Conservation (phyloP, 148 eudicot species). For the Vaccinium corymbosum region DNA sequence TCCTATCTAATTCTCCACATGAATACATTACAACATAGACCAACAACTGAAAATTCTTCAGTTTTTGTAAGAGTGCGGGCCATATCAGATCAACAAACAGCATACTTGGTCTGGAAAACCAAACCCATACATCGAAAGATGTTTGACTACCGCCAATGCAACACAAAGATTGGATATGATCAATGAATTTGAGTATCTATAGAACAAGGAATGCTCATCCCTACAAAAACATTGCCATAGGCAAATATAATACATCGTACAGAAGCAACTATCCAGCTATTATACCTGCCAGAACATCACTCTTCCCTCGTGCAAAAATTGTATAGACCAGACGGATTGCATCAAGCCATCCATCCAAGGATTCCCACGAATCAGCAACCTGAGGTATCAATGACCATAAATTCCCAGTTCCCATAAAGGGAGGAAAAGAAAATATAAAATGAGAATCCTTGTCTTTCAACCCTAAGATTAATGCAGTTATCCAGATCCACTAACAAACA, state of each 20-base stretch:
- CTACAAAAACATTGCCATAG: constrained; percentile 10
- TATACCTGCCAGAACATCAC: constrained; percentile 85
- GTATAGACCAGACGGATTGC: constrained; percentile 95
- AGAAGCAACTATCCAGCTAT: constrained; percentile 45
- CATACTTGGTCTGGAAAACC: background rate
- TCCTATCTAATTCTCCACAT: background rate
- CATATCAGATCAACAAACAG: background rate
- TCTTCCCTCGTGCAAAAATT: constrained; percentile 81
- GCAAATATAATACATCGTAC: background rate
- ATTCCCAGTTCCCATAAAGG: background rate
- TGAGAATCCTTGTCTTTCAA: background rate
- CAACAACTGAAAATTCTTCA: background rate
- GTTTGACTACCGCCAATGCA: background rate
- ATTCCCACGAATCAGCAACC: constrained; percentile 95
- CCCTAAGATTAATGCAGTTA: background rate
- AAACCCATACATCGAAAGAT: background rate
- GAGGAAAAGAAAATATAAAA: background rate
- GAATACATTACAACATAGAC: background rate
- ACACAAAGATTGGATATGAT: background rate
- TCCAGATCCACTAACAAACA: background rate
- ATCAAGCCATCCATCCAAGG: constrained; percentile 87
- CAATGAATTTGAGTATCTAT: background rate
- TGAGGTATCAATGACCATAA: constrained; percentile 19
- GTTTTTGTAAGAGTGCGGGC: background rate
- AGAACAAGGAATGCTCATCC: constrained; percentile 5